Base-by-base conservation (phyloP, 345 rosid species). In the Streptanthus diversifolius region DNA sequence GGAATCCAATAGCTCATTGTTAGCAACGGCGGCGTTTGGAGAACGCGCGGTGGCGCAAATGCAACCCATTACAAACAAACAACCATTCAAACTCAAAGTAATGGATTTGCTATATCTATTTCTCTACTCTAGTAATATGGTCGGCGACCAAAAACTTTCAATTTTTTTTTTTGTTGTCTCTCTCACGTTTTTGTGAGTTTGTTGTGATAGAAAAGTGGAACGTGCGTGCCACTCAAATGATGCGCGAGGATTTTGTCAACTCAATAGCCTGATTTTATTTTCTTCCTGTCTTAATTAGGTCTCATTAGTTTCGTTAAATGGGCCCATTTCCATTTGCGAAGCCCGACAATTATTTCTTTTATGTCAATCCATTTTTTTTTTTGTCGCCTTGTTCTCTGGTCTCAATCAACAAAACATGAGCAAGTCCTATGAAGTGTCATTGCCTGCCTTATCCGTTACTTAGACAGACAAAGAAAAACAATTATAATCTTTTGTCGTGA, bases 11-110 rank as follows among this genome's bases (percentile, higher is more conserved):
- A 64, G 56, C 10, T 67, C 55, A 18, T 30, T 74, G 43, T 74
- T 44, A 0, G 73, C 30, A 17, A 60, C 71, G 54, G 78, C 73
- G 29, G 78, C 78, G 68, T 37, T 67, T 39, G 73, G 78, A 17
- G 78, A 59, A 59, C 78, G 73, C 2, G 78, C 78, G 55, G 78
- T 74, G 49, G 79, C 63, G 70, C 79, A 75, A 29, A 75, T 75
- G 53, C 79, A 75, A 33, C 79, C 79, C 79, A 75, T 75, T 75
- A 74, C 66, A 66, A 11, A 18, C 37, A 75, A 74, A 58, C 25
- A 18, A 74, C 21, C 78, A 66, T 66, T 48, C 65, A 56, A 35
- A 22, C 22, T 32, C 24, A 41, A 62, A 5, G 0, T 43, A 30
- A 25, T 44, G 32, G 25, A 21, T 63, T 41, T 63, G 61, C 12